Evolutionary conservation across 2,329 filamentous ascomycete genomes (phyloP).

Genomic region (Epichloe festucae): DNA sequence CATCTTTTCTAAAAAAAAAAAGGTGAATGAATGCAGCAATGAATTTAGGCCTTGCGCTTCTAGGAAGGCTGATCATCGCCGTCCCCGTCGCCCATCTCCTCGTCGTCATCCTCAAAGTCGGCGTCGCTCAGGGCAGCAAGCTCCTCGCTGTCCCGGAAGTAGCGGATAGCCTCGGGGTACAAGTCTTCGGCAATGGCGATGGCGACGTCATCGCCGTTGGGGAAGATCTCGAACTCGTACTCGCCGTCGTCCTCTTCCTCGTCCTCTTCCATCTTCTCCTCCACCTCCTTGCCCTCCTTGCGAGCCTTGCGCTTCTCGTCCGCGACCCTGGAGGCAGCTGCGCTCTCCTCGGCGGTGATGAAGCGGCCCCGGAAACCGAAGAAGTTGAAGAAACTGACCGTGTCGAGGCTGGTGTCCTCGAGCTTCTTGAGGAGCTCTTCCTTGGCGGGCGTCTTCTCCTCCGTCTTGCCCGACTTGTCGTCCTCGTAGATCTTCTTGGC

Average conservation of each 20-base stretch:
- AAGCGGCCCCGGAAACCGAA: conserved; percentile 67
- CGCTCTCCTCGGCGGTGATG: conserved; percentile 60
- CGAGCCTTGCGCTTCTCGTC: conserved; percentile 39
- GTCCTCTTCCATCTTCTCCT: conserved; percentile 18
- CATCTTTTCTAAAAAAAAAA: not conserved
- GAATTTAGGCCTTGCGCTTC: conserved; percentile 28
- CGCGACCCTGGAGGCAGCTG: conserved; percentile 46
- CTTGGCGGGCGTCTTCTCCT: conserved; percentile 32
- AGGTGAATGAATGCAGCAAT: too few species aligned
- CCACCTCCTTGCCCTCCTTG: conserved; percentile 37
- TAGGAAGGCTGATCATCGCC: conserved; percentile 30
- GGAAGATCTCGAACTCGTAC: conserved; percentile 70
- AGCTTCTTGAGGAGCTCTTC: conserved; percentile 41
- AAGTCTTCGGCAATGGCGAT: conserved; percentile 74
- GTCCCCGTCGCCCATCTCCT: conserved; percentile 37
- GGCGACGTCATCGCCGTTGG: conserved; percentile 73
- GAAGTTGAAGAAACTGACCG: conserved; percentile 74
- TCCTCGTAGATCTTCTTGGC: conserved; percentile 57
- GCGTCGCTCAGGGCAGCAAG: conserved; percentile 52
- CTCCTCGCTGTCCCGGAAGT: conserved; percentile 63
- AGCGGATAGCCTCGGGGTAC: conserved; percentile 78
- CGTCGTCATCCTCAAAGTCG: conserved; percentile 47
- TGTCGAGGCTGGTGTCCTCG: conserved; percentile 47
- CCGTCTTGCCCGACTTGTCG: conserved; percentile 30
- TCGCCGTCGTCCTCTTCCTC: conserved; percentile 46